These are phyloP conservation scores for Plasmodium malariae DNA, from an alignment of 169 alveolate genomes.

Conservation along the genomic window DNA sequence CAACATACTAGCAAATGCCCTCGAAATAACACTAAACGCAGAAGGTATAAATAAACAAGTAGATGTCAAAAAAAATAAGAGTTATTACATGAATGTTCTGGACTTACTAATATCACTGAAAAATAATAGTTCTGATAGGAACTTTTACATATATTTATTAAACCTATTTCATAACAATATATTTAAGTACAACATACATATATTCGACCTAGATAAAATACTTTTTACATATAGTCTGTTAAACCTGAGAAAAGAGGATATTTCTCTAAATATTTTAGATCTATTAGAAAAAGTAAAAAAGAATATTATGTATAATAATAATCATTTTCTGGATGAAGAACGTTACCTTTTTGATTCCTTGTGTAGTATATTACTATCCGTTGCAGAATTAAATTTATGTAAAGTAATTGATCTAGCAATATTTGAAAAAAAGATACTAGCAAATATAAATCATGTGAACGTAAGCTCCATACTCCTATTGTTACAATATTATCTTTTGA, in stretches of 20 bases:
- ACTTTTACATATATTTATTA: slow-evolving; percentile 16
- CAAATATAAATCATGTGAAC: slow-evolving; percentile 19
- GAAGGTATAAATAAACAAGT: too few relatives aligned
- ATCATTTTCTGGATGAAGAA: slow-evolving; percentile 20
- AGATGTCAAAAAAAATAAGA: slow-evolving; percentile 10
- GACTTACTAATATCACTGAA: slow-evolving; percentile 34
- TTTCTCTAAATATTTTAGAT: slow-evolving; percentile 6
- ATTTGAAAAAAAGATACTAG: slow-evolving; percentile 44
- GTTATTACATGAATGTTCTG: slow-evolving; percentile 31
- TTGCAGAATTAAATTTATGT: slow-evolving; percentile 28
- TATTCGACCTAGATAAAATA: slow-evolving; percentile 64
- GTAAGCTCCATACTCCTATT: slow-evolving; percentile 31
- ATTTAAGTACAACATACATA: slow-evolving; percentile 20
- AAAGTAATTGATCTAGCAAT: slow-evolving; percentile 15
- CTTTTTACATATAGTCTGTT: slow-evolving; percentile 31
- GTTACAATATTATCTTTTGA: slow-evolving; percentile 49
- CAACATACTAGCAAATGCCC: too few relatives aligned
- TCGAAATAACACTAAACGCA: too few relatives aligned
- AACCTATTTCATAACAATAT: slow-evolving; percentile 25
- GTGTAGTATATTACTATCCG: slow-evolving; percentile 34
- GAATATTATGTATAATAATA: slow-evolving; percentile 12
- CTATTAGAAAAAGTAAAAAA: slow-evolving; percentile 48
- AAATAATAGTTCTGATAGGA: not conserved
- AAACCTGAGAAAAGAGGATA: slow-evolving; percentile 5
- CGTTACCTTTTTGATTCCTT: slow-evolving; percentile 23